phyloP scores from a whole-genome alignment of 768 basidiomycete genomes.

The Termitomyces sp. region DNA sequence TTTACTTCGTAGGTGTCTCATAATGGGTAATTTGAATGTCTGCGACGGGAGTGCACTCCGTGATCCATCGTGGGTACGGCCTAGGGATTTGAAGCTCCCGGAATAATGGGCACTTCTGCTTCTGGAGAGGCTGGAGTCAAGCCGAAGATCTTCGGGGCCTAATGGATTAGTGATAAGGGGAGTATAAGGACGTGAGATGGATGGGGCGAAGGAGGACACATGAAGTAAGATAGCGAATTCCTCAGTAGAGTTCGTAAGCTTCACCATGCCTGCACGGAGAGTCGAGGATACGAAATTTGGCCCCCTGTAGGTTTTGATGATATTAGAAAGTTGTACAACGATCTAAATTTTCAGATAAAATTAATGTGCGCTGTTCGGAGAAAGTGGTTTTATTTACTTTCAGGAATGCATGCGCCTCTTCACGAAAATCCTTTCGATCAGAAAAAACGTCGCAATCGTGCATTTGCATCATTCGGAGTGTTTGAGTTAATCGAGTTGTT shows the following conservation, averaged over 20 bases:
- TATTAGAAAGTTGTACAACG: conserved; percentile 71
- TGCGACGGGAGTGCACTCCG: conserved; percentile 35
- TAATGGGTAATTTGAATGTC: conserved; percentile 14
- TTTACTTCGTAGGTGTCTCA: conserved; percentile 10
- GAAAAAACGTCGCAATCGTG: conserved; percentile 48
- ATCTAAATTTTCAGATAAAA: conserved; percentile 34
- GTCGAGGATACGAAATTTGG: conserved; percentile 47
- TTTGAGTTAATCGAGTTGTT: conserved; percentile 56
- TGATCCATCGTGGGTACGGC: conserved; percentile 33
- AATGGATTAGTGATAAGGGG: conserved; percentile 36
- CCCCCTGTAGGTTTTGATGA: conserved; percentile 59
- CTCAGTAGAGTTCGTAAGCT: conserved; percentile 78
- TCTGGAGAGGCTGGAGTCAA: conserved; percentile 52
- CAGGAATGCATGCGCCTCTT: conserved; percentile 75
- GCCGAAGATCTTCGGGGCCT: conserved; percentile 40
- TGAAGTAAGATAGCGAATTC: conserved; percentile 84
- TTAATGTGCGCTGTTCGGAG: not conserved
- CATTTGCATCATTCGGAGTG: conserved; percentile 54
- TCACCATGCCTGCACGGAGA: conserved; percentile 66
- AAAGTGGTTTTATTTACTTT: conserved; percentile 46
- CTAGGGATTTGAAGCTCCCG: conserved; percentile 31
- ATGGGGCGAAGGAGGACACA: conserved; percentile 73
- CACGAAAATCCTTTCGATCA: conserved; percentile 60
- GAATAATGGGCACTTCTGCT: conserved; percentile 50
- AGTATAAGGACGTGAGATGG: conserved; percentile 51